Percentiles rank a stretch among this genome's conserved stretches.
phyloP scores from a whole-genome alignment of 345 rosid genomes.

The Mangifera indica region DNA sequence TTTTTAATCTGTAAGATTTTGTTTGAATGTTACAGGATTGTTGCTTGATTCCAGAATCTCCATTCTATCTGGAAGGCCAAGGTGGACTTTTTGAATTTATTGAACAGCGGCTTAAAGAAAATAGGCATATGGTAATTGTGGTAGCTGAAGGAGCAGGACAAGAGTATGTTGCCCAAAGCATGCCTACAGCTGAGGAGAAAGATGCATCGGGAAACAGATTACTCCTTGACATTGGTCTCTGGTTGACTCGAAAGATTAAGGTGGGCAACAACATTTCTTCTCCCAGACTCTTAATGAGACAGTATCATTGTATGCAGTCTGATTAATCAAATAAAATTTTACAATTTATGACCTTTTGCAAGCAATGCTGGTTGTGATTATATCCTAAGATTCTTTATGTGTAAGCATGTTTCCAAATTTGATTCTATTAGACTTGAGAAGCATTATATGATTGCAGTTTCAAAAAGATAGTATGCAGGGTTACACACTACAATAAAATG shows the following conservation, averaged over 20 bases:
- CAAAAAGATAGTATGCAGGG: background rate
- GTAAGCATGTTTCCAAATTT: background rate
- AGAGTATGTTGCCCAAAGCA: constrained; percentile 66
- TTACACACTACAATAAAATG: background rate
- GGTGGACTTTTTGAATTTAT: constrained; percentile 88
- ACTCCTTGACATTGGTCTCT: constrained; percentile 85
- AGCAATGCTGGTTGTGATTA: background rate
- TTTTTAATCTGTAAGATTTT: constrained; percentile 5
- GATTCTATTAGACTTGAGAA: background rate
- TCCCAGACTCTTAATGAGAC: constrained; percentile 9
- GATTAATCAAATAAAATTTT: background rate
- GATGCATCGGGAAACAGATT: constrained; percentile 91
- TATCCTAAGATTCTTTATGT: background rate
- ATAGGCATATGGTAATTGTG: constrained; percentile 80
- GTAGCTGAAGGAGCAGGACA: constrained; percentile 98
- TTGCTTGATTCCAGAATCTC: constrained; percentile 97
- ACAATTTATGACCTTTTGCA: background rate
- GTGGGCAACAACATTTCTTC: constrained; percentile 30
- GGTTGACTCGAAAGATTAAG: constrained; percentile 89
- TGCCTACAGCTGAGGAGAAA: constrained; percentile 46
- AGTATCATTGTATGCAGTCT: background rate
- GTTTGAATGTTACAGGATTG: constrained; percentile 71
- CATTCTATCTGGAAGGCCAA: constrained; percentile 84
- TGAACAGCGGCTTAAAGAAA: constrained; percentile 73
- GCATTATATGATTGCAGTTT: background rate